Conservation (phyloP, 257 asterid species). For the Nicotiana noctiflora region DNA sequence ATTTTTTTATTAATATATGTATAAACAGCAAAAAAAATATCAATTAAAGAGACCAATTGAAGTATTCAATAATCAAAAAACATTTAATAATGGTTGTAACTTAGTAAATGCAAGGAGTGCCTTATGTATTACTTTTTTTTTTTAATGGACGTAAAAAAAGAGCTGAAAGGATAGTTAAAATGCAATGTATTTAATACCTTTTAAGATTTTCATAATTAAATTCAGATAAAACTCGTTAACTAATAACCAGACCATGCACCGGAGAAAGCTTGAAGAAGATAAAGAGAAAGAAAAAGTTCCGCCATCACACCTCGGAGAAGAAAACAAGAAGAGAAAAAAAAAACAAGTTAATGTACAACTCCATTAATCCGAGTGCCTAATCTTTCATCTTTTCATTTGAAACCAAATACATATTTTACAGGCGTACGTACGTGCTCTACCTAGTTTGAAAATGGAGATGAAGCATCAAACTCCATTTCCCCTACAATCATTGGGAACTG, state of each 20-base stretch:
- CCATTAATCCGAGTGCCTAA: neutral
- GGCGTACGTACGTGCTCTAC: neutral
- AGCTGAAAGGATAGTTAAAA: too few relatives aligned
- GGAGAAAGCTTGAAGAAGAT: neutral
- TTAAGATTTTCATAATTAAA: neutral
- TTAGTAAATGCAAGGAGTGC: too few relatives aligned
- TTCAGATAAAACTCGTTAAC: neutral
- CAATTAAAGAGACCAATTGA: too few relatives aligned
- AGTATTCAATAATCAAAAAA: too few relatives aligned
- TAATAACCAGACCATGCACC: neutral
- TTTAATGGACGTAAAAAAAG: too few relatives aligned
- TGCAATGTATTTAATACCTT: neutral
- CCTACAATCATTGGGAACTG: slow-evolving; percentile 12
- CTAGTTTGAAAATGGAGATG: too few relatives aligned
- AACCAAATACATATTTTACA: neutral
- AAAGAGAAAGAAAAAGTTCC: neutral
- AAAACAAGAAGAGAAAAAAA: too few relatives aligned
- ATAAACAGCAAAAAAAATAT: too few relatives aligned
- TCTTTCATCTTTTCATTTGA: neutral
- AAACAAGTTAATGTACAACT: neutral
- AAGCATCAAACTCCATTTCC: neutral
- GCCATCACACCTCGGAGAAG: neutral
- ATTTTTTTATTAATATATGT: too few relatives aligned
- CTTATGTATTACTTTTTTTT: too few relatives aligned
- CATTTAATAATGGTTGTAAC: too few relatives aligned